Evolutionary conservation across 2,329 filamentous ascomycete genomes (phyloP), one percentile per base, ranked within the genome.

Genomic region (Trichoderma endophyticum): DNA sequence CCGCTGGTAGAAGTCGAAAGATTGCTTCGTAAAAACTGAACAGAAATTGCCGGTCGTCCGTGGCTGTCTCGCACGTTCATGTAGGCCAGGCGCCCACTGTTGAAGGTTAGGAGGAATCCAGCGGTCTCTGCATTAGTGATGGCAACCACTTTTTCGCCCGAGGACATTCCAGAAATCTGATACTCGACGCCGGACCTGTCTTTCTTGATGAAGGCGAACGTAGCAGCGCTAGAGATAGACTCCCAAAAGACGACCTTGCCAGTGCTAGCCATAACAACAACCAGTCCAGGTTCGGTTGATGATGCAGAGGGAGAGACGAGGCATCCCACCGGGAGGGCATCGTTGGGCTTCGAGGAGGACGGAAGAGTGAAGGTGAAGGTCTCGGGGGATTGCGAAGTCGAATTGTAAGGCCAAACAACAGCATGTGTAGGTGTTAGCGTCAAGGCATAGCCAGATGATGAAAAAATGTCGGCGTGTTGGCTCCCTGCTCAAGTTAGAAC

Each of bases 231-330:
- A 71, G 95, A 94, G 74, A 98, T 93, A 51, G 94, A 97, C 80
- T 98, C 96, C 94, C 96, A 98, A 81, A 96, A 98, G 59, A 93
- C 91, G 67, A 98, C 90, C 80, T 91, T 95, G 67, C 96, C 96
- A 63, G 87, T 94, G 21, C 89, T 89, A 14, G 95, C 93, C 83
- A 95, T 93, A 48, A 98, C 87, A 48, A 98, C 88, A 32, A 99
- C 89, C 48, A 99, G 86, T 3, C 96, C 96, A 39, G 95, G 92
- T 76, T 97, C 93, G 63, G 90, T 89, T n/a, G 89, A 90, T 5
- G 91, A 91, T 12, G 92, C 91, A 6, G 93, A 92, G 64, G 92
- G 91, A 0, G 93, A 91, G 7, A 98, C 91, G 67, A 99, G 87
- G 21, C 93, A 89, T 69, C 94, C 96, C 51, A 98, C 86, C 1